A percentile compares a stretch with the other conserved stretches of the same genome.
phyloP scores from a whole-genome alignment of 2,329 filamentous ascomycete genomes.

The Alternaria alternata region DNA sequence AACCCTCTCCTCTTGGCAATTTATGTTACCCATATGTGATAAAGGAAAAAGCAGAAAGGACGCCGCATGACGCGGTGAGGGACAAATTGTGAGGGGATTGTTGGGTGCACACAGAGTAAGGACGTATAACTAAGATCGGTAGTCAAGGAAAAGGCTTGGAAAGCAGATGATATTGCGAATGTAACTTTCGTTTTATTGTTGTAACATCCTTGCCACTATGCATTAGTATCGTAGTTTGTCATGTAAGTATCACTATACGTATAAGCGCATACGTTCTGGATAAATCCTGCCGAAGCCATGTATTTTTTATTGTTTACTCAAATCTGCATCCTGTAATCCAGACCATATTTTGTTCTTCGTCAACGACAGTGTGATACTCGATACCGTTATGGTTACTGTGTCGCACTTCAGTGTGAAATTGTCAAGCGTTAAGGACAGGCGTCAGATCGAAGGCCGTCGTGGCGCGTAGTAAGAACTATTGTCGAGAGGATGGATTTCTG shows the following conservation, averaged over 20 bases:
- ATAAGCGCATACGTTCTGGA: not conserved
- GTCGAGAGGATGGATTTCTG: not conserved
- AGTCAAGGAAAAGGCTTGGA: not conserved
- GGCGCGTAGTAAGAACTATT: not conserved
- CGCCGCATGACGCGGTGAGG: not conserved
- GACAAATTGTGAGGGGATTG: not conserved
- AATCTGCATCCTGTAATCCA: not conserved
- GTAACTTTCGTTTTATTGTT: not conserved
- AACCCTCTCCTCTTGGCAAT: not conserved
- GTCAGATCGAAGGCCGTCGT: slow-evolving; percentile 3
- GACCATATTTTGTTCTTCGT: not conserved
- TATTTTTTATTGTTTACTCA: not conserved
- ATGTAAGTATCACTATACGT: not conserved
- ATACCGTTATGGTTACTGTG: slow-evolving; percentile 2
- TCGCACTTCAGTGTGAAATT: slow-evolving; percentile 1
- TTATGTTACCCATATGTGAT: not conserved
- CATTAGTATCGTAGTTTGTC: not conserved
- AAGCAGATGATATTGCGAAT: not conserved
- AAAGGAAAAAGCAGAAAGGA: not conserved
- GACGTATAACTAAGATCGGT: not conserved
- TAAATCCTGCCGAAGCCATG: not conserved
- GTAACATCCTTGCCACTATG: not conserved
- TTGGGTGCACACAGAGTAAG: not conserved
- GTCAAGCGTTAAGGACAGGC: slow-evolving; percentile 9
- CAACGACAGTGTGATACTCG: slow-evolving; percentile 1